Percentiles rank a stretch among this genome's conserved stretches.
Evolutionary conservation across 495 filamentous ascomycete species (phyloP).

Genomic region (Elaphomyces granulatus): DNA sequence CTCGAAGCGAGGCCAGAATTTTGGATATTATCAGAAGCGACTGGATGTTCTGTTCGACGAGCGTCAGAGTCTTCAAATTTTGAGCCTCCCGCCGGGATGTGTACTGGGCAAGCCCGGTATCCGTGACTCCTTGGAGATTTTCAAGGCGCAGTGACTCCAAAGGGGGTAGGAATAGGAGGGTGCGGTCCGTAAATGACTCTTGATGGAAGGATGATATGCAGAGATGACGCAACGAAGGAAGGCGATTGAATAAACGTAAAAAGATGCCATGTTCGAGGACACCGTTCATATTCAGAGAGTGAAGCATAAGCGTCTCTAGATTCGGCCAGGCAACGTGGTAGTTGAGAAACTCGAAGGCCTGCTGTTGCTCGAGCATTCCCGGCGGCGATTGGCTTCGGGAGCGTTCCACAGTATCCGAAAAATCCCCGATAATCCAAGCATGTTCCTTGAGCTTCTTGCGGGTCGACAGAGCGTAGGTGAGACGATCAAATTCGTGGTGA

Average conservation of each 20-base stretch:
- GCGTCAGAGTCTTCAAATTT: conserved; percentile 42
- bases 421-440: conserved; percentile 56
- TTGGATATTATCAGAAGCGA: conserved; percentile 59
- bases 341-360: conserved; percentile 53
- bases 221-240: conserved; percentile 59
- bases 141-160: conserved; percentile 63
- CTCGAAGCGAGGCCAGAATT: conserved; percentile 50
- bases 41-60: conserved; percentile 52
- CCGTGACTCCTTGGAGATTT: conserved; percentile 62
- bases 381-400: conserved; percentile 34
- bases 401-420: conserved; percentile 25
- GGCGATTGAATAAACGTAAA: conserved; percentile 46
- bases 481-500: conserved; percentile 55
- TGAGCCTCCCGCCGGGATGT: conserved; percentile 42
- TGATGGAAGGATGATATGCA: conserved; percentile 59
- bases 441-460: conserved; percentile 60
- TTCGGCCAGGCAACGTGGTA: conserved; percentile 57
- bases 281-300: conserved; percentile 43
- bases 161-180: conserved; percentile 53
- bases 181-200: conserved; percentile 57
- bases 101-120: conserved; percentile 59
- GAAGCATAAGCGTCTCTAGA: conserved; percentile 61
- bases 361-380: conserved; percentile 42
- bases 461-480: conserved; percentile 68
- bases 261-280: conserved; percentile 52